Evolutionary conservation across 257 asterid species (phyloP), one percentile per base, ranked within the genome.

Genomic region (Nicotiana benthamiana): DNA sequence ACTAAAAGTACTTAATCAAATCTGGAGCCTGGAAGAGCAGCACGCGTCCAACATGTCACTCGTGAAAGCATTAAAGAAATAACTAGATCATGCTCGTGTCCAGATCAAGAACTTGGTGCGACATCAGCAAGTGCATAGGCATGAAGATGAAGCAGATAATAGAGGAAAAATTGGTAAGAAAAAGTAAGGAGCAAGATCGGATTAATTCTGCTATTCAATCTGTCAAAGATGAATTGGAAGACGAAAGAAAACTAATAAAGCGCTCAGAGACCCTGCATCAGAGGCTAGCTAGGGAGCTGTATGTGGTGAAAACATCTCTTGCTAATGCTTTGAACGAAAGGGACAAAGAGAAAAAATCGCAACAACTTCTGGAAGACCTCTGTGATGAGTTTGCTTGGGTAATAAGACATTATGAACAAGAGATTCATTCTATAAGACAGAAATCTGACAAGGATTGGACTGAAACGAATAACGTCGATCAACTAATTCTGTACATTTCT

Each of bases 21-120:
- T 95, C 24, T 95, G 99, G 98, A 85, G 89, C 85, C 91, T 95
- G 36, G 99, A 95, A 92, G 99, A 93, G 88, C 98, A 95, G 80
- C 99, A 95, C n/a, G 84, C 87, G 2, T 85, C 99, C 52, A 91
- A 89, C 84, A 87, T 89, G 72, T 80, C 94, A 56, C 92, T 93
- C 4, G 87, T 93, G 83, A 92, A 88, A 83, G 90, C 91, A 56
- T 51, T 95, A 79, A 94, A 92, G 80, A 92, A 90, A 76, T 98
- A 95, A 79, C 82, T 95, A 8, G 91, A 89, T 36, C 90, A 88
- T 16, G 89, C 97, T 13, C 98, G 97, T 1, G 67, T 89, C 77
- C 92, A 87, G 81, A 86, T 91, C 84, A 93, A 92, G 86, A 89
- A 80, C 65, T 79, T 95, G 84, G 85, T 89, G 22, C 82, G 89